Base-by-base conservation (phyloP, 331 rosid species). In the Pyracantha coccinea region DNA sequence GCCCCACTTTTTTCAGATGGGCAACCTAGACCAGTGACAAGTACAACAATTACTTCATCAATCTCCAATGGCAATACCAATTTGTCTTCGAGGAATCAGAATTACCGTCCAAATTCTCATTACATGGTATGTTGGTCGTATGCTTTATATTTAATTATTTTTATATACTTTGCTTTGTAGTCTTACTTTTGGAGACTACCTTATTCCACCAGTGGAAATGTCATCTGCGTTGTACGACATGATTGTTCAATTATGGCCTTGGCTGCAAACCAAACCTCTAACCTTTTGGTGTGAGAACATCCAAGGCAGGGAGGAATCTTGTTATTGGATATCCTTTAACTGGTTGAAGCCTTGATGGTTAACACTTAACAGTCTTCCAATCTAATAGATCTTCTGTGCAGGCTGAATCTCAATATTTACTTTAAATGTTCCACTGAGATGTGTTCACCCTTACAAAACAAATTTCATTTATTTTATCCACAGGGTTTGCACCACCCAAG, bases 401-500 rank as follows among this genome's bases (percentile, higher is more conserved):
- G 52, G 32, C 17, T 31, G 29, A 35, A 16, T 14, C 20, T 58
- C 25, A 12, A 12, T 68, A 15, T 68, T 4, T 41, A 7, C 3
- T 41, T 68, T 27, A 2, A 41, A 14, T 20, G 50, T 72, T 31
- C 7, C 2, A 8, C 14, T 72, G 47, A 5, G 44, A 20, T 41
- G 20, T 38, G 12, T 8, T 38, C 64, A 79, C 27, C 27, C 9
- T 14, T 24, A 19, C 12, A 21, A n/a, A n/a, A n/a, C n/a, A n/a
- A 72, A 4, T 44, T 20, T 9, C 29, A 4, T 58, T 5, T 11
- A 23, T 33, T 74, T 78, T 19, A 5, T 64, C 20, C 1, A n/a
- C 57, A 92, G 98, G 96, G 96, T 17, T 75, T 89, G 84, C 96
- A 89, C 63, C 94, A 90, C 55, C 95, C 96, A 23, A 89, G 95